A percentile compares a stretch with the other conserved stretches of the same genome.
Conservation (phyloP, 2,329 filamentous ascomycete species). For the Simplicillium sp. region DNA sequence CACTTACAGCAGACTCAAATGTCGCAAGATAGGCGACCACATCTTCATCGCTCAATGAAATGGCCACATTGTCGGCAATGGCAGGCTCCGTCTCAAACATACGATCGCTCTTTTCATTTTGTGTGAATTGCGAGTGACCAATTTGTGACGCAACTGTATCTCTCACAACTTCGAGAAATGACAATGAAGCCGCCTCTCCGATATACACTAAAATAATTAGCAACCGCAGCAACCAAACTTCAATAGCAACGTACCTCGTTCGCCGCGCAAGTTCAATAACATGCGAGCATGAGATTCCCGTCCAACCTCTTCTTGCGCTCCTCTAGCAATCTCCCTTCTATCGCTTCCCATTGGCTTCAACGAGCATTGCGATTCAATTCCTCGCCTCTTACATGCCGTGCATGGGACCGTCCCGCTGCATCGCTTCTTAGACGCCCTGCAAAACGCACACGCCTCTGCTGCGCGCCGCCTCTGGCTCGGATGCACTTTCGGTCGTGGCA, state of each 20-base stretch:
- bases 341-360: not conserved
- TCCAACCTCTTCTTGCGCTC: not conserved
- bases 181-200: slow-evolving; percentile 41
- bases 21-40: not conserved
- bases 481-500: slow-evolving; percentile 42
- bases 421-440: slow-evolving; percentile 39
- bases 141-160: slow-evolving; percentile 37
- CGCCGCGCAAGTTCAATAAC: slow-evolving; percentile 35
- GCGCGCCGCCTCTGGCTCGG: slow-evolving; percentile 38
- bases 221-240: too few relatives aligned
- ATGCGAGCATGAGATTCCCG: slow-evolving; percentile 18
- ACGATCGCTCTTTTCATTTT: slow-evolving; percentile 36
- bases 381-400: slow-evolving; percentile 33
- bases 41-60: slow-evolving; percentile 3
- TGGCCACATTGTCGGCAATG: not conserved
- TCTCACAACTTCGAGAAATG: slow-evolving; percentile 44
- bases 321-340: too few relatives aligned
- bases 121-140: slow-evolving; percentile 43
- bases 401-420: slow-evolving; percentile 40
- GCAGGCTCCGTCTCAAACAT: slow-evolving; percentile 39
- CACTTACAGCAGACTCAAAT: slow-evolving; percentile 2
- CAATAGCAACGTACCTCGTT: slow-evolving; percentile 24
- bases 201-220: slow-evolving; percentile 28
- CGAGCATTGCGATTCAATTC: slow-evolving; percentile 16
- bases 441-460: slow-evolving; percentile 36